Evolutionary conservation across 2,329 filamentous ascomycete genomes (phyloP).

Genomic region (Calonectria fujianensis): DNA sequence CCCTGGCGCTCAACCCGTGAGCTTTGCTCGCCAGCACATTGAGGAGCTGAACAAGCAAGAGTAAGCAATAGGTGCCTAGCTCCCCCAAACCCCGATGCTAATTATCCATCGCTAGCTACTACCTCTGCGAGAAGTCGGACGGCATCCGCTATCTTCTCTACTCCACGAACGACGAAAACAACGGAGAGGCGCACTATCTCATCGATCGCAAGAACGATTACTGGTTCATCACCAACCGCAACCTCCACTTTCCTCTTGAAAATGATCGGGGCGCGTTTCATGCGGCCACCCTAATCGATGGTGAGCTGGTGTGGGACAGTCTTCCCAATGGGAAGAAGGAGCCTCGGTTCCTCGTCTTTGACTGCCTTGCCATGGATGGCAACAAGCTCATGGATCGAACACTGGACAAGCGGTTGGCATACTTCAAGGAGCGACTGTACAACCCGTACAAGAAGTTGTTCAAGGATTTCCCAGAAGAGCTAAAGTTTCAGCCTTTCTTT

Average conservation of each 20-base stretch:
- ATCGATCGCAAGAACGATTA: conserved; percentile 99
- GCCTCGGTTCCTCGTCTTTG: conserved; percentile 93
- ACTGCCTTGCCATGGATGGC: conserved; percentile 89
- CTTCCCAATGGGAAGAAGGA: conserved; percentile 79
- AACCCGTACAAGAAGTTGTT: conserved; percentile 80
- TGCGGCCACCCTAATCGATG: conserved; percentile 88
- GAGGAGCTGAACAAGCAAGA: conserved; percentile 88
- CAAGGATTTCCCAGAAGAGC: conserved; percentile 80
- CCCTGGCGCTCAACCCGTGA: conserved; percentile 95
- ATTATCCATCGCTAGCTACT: conserved; percentile 77
- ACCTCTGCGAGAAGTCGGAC: conserved; percentile 98
- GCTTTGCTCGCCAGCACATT: conserved; percentile 88
- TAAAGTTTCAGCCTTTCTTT: conserved; percentile 83
- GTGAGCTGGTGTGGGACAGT: conserved; percentile 93
- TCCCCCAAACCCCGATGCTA: conserved; percentile 23
- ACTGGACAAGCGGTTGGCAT: conserved; percentile 91
- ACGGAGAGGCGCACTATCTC: conserved; percentile 86
- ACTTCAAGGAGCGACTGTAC: conserved; percentile 87
- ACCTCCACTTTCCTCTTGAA: conserved; percentile 87
- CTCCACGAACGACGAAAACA: conserved; percentile 79
- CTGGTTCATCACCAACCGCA: conserved; percentile 83
- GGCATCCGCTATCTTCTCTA: conserved; percentile 97
- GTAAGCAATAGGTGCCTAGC: conserved; percentile 63
- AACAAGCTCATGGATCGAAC: conserved; percentile 85
- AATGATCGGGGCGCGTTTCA: conserved; percentile 82